phyloP scores from a whole-genome alignment of 2,329 filamentous ascomycete genomes.

The Cladophialophora carrionii region DNA sequence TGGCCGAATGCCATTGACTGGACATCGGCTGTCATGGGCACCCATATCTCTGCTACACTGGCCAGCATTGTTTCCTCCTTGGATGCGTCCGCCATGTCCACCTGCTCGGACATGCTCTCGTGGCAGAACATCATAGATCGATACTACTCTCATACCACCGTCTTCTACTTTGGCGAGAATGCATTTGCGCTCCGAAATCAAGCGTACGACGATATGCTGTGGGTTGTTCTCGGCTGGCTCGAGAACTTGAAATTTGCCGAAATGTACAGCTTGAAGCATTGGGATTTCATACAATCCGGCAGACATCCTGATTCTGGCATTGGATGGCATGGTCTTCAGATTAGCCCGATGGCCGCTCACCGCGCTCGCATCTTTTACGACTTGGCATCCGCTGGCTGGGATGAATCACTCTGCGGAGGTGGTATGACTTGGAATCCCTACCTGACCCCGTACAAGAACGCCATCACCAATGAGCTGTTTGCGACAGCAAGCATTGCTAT shows the following conservation, averaged over 20 bases:
- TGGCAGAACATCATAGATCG: conserved; percentile 79
- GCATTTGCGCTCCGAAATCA: conserved; percentile 72
- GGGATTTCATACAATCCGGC: conserved; percentile 42
- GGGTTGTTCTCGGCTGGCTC: conserved; percentile 91
- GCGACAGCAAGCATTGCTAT: conserved; percentile 83
- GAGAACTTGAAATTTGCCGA: conserved; percentile 77
- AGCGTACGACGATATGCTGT: conserved; percentile 92
- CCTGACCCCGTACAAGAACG: conserved; percentile 85
- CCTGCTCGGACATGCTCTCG: conserved; percentile 49
- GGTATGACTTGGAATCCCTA: conserved; percentile 91
- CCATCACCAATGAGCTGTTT: conserved; percentile 90
- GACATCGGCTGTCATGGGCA: conserved; percentile 84
- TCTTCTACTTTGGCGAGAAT: conserved; percentile 87
- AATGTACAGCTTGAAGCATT: conserved; percentile 68
- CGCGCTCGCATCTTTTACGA: conserved; percentile 85
- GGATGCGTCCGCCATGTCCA: conserved; percentile 43
- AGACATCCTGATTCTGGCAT: conserved; percentile 37
- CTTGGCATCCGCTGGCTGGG: conserved; percentile 77
- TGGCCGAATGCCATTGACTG: conserved; percentile 91
- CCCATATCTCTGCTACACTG: conserved; percentile 74
- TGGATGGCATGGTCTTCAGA: conserved; percentile 75
- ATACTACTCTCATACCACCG: conserved; percentile 75
- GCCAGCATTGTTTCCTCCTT: conserved; percentile 66
- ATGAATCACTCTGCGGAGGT: conserved; percentile 75
- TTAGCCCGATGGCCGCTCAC: conserved; percentile 76